Base-by-base conservation (phyloP, 306 rosid species). In the Vigna reflexopilosa region DNA sequence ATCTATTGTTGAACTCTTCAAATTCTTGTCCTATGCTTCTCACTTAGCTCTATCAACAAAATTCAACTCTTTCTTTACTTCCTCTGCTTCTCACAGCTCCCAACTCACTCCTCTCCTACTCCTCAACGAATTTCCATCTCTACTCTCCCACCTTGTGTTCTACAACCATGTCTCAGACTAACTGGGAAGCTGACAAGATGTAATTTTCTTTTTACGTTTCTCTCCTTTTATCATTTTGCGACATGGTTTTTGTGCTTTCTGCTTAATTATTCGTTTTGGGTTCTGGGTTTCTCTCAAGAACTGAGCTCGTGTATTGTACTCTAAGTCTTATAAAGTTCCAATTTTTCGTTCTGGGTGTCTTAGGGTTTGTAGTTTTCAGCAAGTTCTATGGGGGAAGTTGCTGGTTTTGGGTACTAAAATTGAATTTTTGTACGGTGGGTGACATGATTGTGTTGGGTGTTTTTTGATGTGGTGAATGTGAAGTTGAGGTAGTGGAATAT, bases 161-260 rank as follows among this genome's bases (percentile, higher is more conserved):
- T 49, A 5, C 26, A 81, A 88, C 52, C 85, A 96, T 96, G 99
- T 91, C 99, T 90, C 99, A 96, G 70, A 96, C 99, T 68, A 93
- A 93, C 92, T 96, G 99, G 99, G 99, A 96, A 89, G 99, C 99
- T 80, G 99, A 96, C 87, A 96, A 96, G 89, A 96, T 96, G 99
- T 89, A 87, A 88, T 91, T 79, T 70, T 16, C 62, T 11, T 7
- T 12, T 67, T 49, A 8, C 6, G 44, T 40, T n/a, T 15, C 3
- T 24, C 58, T 54, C n/a, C 13, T 49, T 78, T 58, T 16, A 28
- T 34, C 64, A 52, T 26, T 67, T 45, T 16, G 45, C 47, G 12
- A 22, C 75, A 55, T 85, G 83, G 83, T 77, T 79, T 83, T 77
- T 72, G 9, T 54, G 7, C 36, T 70, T 81, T 77, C 16, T 77